Evolutionary conservation across 2,329 filamentous ascomycete genomes (phyloP).

Genomic region (Aureobasidium sp.): DNA sequence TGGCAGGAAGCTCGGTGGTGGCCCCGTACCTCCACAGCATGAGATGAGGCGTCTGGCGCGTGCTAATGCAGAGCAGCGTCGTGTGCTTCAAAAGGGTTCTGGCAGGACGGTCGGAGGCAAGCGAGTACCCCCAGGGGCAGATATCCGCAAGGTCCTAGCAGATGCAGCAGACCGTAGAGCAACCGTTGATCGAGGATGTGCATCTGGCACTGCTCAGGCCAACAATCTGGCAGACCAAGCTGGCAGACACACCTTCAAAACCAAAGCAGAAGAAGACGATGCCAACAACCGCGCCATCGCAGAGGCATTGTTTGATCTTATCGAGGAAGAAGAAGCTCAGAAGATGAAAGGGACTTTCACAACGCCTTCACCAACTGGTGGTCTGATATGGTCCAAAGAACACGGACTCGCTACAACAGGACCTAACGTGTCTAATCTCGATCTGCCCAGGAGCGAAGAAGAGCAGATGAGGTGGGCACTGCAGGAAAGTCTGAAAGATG

Average conservation of each 20-base stretch:
- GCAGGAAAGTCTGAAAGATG: slow-evolving; percentile 25
- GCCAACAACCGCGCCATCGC: slow-evolving; percentile 84
- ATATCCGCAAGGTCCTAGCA: slow-evolving; percentile 66
- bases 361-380: slow-evolving; percentile 47
- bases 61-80: slow-evolving; percentile 60
- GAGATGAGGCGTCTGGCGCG: slow-evolving; percentile 72
- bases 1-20: slow-evolving; percentile 67
- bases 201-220: slow-evolving; percentile 60
- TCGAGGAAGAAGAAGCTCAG: slow-evolving; percentile 65
- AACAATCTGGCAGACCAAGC: slow-evolving; percentile 61
- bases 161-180: slow-evolving; percentile 61
- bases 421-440: not conserved
- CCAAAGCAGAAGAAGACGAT: slow-evolving; percentile 78
- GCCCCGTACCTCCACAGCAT: slow-evolving; percentile 55
- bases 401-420: slow-evolving; percentile 28
- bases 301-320: slow-evolving; percentile 76
- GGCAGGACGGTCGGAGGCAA: slow-evolving; percentile 68
- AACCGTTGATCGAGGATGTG: slow-evolving; percentile 66
- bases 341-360: slow-evolving; percentile 49
- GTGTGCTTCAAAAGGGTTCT: slow-evolving; percentile 50
- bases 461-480: slow-evolving; percentile 33
- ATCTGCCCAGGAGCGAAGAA: slow-evolving; percentile 25
- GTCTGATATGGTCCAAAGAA: slow-evolving; percentile 32
- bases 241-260: slow-evolving; percentile 67
- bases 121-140: slow-evolving; percentile 49